phyloP scores from a whole-genome alignment of 257 asterid species.

The Nyctanthes arbortristis region DNA sequence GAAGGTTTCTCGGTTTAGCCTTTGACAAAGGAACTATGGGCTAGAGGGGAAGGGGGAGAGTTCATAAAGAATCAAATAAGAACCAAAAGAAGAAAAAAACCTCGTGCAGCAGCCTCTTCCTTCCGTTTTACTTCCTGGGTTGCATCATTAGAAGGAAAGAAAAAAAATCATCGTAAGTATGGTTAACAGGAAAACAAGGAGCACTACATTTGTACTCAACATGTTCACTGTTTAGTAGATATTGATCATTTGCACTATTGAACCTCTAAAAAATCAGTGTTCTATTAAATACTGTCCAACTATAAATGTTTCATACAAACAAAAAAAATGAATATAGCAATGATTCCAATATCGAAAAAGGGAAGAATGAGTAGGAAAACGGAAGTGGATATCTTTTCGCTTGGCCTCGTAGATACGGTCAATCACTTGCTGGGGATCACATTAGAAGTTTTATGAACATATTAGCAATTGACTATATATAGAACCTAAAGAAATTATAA shows the following conservation, averaged over 20 bases:
- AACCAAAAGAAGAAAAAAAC: conserved; percentile 41
- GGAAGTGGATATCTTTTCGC: background rate
- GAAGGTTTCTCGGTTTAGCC: background rate
- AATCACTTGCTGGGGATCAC: background rate
- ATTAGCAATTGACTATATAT: background rate
- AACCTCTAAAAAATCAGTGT: conserved; percentile 7
- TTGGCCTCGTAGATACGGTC: background rate
- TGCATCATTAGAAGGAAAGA: conserved; percentile 14
- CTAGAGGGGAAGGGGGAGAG: background rate
- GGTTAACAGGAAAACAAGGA: background rate
- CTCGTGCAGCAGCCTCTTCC: conserved; percentile 95
- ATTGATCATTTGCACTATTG: background rate
- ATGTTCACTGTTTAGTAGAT: background rate
- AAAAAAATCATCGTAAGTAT: background rate
- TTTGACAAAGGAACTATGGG: conserved; percentile 14
- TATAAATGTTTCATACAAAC: background rate
- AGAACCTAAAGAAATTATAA: background rate
- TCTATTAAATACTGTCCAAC: too few relatives aligned
- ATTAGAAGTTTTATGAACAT: background rate
- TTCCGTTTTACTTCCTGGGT: conserved; percentile 72
- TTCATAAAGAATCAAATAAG: conserved; percentile 10
- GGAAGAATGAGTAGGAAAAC: background rate
- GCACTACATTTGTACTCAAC: background rate
- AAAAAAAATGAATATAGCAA: background rate
- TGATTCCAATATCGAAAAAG: background rate